These are phyloP conservation scores for Candida quercuum DNA, from an alignment of 805 yeast species.

Conservation along the genomic window DNA sequence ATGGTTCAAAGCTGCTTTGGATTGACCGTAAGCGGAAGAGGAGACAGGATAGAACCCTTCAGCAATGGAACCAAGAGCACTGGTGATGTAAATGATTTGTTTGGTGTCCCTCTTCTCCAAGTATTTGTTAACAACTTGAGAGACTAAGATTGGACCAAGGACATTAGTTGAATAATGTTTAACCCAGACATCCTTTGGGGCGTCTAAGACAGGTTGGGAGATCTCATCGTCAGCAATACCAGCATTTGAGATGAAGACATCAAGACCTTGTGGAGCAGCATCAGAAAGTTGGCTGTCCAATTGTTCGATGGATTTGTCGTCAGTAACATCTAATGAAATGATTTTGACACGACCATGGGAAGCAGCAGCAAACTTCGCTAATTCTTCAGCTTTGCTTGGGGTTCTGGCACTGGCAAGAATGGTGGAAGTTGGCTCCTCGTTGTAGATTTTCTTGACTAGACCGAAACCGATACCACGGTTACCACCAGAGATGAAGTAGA, in stretches of 20 bases:
- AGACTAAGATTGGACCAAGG: constrained; percentile 20
- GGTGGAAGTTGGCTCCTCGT: constrained; percentile 1
- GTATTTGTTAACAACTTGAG: constrained; percentile 19
- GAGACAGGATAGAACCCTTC: constrained; percentile 11
- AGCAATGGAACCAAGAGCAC: constrained; percentile 21
- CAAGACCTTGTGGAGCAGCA: constrained; percentile 19
- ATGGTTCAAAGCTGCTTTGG: constrained; percentile 35
- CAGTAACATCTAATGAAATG: constrained; percentile 19
- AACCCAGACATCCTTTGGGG: constrained; percentile 2
- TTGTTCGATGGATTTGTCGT: constrained; percentile 12
- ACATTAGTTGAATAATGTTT: constrained; percentile 19
- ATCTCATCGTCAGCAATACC: constrained; percentile 13
- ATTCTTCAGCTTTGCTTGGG: constrained; percentile 7
- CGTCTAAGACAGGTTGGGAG: background rate
- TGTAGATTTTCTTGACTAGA: background rate
- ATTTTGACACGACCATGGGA: constrained; percentile 18
- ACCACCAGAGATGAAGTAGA: constrained; percentile 2
- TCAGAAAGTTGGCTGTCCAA: constrained; percentile 10
- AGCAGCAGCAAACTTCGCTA: constrained; percentile 7
- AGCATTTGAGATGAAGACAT: constrained; percentile 24
- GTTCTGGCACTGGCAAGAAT: constrained; percentile 13
- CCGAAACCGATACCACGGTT: constrained; percentile 4
- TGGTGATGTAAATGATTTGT: constrained; percentile 25
- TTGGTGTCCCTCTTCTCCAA: constrained; percentile 16
- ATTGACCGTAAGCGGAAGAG: constrained; percentile 28